Evolutionary conservation across 352 stramenopile species (phyloP).

Genomic region (Globisporangium nodosum): DNA sequence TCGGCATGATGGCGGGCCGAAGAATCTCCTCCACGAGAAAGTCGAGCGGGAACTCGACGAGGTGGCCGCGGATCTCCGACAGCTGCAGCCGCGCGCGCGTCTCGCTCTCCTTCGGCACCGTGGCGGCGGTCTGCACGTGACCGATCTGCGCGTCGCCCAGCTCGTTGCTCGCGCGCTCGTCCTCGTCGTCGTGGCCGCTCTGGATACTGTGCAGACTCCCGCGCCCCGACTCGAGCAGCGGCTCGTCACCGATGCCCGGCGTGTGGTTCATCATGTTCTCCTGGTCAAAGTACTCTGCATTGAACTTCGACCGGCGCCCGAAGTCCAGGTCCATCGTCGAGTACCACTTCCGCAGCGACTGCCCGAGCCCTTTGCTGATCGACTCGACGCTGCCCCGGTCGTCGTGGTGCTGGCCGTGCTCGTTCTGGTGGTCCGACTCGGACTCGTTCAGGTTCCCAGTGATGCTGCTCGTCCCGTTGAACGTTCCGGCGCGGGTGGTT

Average conservation of each 20-base stretch:
- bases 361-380: slow-evolving; percentile 39
- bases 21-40: slow-evolving; percentile 84
- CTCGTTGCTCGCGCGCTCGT: slow-evolving; percentile 33
- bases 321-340: slow-evolving; percentile 71
- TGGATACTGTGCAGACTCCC: slow-evolving; percentile 27
- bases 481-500: slow-evolving; percentile 6
- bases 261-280: slow-evolving; percentile 27
- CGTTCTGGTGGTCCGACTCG: slow-evolving; percentile 4
- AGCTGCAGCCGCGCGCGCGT: slow-evolving; percentile 61
- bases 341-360: slow-evolving; percentile 71
- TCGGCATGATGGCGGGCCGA: slow-evolving; percentile 74
- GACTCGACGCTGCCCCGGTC: slow-evolving; percentile 43
- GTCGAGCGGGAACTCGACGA: slow-evolving; percentile 83
- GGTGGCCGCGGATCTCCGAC: slow-evolving; percentile 76
- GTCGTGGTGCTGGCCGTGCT: background rate
- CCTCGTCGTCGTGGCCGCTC: slow-evolving; percentile 30
- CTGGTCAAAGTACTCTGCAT: slow-evolving; percentile 69
- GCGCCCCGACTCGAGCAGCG: slow-evolving; percentile 48
- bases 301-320: slow-evolving; percentile 69
- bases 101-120: slow-evolving; percentile 75
- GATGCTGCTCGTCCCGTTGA: slow-evolving; percentile 7
- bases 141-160: slow-evolving; percentile 75
- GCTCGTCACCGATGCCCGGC: slow-evolving; percentile 31
- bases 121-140: slow-evolving; percentile 78
- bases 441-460: slow-evolving; percentile 1